Conservation (phyloP, 805 yeast species). For the Lachancea sp. region DNA sequence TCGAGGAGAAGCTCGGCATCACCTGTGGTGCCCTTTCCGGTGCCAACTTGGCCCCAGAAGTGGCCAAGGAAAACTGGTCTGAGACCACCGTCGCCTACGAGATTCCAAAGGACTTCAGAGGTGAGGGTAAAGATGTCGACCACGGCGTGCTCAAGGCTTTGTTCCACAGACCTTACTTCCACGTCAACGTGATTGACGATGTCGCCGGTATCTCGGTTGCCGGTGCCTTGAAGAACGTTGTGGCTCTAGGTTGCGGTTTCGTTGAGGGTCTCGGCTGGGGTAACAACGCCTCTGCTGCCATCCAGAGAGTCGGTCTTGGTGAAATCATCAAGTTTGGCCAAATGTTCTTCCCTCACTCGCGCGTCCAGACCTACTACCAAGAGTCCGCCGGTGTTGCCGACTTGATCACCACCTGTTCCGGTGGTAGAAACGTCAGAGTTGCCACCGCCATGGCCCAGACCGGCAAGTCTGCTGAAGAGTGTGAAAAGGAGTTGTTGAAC, state of each 20-base stretch:
- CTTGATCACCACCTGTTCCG: constrained; percentile 93
- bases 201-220: constrained; percentile 95
- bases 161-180: constrained; percentile 98
- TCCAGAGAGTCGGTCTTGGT: constrained; percentile 90
- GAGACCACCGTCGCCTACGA: constrained; percentile 95
- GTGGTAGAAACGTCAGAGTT: constrained; percentile 94
- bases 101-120: constrained; percentile 53
- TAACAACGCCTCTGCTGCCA: constrained; percentile 95
- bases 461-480: constrained; percentile 67
- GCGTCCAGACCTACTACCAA: constrained; percentile 76
- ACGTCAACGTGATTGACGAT: constrained; percentile 85
- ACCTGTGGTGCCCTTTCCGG: constrained; percentile 96
- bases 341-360: constrained; percentile 69
- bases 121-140: constrained; percentile 50
- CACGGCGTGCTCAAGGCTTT: constrained; percentile 63
- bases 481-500: constrained; percentile 79
- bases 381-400: constrained; percentile 99
- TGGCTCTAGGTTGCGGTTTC: constrained; percentile 94
- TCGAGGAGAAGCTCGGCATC: constrained; percentile 74
- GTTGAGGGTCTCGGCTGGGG: constrained; percentile 99
- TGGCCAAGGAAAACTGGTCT: constrained; percentile 91
- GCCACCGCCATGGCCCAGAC: constrained; percentile 80
- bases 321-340: constrained; percentile 86
- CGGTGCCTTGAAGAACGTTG: constrained; percentile 94
- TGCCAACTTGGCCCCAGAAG: constrained; percentile 96